Percentiles rank a stretch among this genome's conserved stretches.
phyloP scores from a whole-genome alignment of 495 filamentous ascomycete genomes.

The Mytilinidion resinicola region DNA sequence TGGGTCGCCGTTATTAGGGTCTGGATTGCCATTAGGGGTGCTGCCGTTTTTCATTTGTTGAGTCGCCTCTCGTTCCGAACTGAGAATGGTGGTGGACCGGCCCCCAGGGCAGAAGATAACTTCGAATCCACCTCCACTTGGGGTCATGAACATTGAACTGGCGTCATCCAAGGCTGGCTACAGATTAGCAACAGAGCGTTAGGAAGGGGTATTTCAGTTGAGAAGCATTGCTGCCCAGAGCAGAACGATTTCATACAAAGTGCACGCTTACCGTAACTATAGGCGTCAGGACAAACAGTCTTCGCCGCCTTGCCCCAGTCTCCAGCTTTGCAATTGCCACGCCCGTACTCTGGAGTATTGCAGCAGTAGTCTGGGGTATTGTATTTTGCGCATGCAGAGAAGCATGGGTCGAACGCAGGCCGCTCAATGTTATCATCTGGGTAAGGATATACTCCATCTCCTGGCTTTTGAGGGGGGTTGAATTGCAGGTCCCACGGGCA shows the following conservation, averaged over 20 bases:
- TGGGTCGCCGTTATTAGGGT: no score
- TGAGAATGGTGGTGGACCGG: constrained; percentile 61
- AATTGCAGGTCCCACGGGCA: constrained; percentile 72
- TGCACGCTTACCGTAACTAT: constrained; percentile 52
- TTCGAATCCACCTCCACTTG: constrained; percentile 64
- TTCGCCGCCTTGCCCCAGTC: constrained; percentile 60
- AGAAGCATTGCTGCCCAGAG: no score
- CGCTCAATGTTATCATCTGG: constrained; percentile 61
- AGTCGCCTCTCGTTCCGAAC: constrained; percentile 29
- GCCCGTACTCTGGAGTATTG: constrained; percentile 53
- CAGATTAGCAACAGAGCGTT: neutral
- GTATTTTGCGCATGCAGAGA: constrained; percentile 60
- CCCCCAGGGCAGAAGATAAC: constrained; percentile 70
- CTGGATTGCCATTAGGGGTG: no score
- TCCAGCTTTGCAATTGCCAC: constrained; percentile 53
- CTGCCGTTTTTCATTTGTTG: constrained; percentile 6
- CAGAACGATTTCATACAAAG: neutral
- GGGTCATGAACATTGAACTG: constrained; percentile 68
- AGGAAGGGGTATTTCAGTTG: neutral
- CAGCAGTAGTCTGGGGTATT: constrained; percentile 59
- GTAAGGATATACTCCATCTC: constrained; percentile 66
- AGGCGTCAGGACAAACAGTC: constrained; percentile 72
- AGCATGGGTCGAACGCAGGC: constrained; percentile 66
- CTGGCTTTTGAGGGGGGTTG: constrained; percentile 54
- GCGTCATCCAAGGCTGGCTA: constrained; percentile 62